Evolutionary conservation across 2,329 filamentous ascomycete genomes (phyloP).

Genomic region (Clonostachys rosea): DNA sequence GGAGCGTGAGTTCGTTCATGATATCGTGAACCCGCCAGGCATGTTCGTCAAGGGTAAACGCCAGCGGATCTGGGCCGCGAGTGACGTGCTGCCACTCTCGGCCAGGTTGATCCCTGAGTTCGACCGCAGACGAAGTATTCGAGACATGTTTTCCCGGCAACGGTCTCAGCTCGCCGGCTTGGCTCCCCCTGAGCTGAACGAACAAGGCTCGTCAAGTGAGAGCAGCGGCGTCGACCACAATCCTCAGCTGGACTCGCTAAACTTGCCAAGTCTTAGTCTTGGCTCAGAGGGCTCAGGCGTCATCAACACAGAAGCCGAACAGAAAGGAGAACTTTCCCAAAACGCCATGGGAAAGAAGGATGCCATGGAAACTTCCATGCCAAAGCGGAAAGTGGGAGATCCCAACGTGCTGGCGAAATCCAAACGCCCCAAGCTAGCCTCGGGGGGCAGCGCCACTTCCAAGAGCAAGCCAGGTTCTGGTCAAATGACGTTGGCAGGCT

Average conservation of each 20-base stretch:
- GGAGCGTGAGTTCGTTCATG: slow-evolving; percentile 49
- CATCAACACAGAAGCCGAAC: not conserved
- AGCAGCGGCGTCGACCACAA: not conserved
- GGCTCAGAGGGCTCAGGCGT: not conserved
- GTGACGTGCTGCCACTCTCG: slow-evolving; percentile 68
- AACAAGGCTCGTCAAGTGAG: not conserved
- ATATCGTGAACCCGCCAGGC: slow-evolving; percentile 73
- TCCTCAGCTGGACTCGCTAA: too few species aligned
- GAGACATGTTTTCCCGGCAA: slow-evolving; percentile 74
- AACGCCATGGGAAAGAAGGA: not conserved
- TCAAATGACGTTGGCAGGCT: slow-evolving; percentile 66
- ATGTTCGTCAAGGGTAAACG: slow-evolving; percentile 66
- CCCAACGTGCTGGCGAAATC: not conserved
- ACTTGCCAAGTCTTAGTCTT: not conserved
- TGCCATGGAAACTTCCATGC: not conserved
- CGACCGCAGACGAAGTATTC: slow-evolving; percentile 76
- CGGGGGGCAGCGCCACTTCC: slow-evolving; percentile 10
- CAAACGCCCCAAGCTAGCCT: slow-evolving; percentile 17
- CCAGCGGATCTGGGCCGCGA: slow-evolving; percentile 59
- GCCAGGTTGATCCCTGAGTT: slow-evolving; percentile 86
- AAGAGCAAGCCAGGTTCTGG: slow-evolving; percentile 23
- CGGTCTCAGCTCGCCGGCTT: not conserved
- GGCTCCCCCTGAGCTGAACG: not conserved
- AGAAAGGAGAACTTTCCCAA: not conserved
- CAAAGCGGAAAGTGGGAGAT: too few species aligned